phyloP scores from a whole-genome alignment of 768 basidiomycete genomes.

The Strobilomyces echinocephalus region DNA sequence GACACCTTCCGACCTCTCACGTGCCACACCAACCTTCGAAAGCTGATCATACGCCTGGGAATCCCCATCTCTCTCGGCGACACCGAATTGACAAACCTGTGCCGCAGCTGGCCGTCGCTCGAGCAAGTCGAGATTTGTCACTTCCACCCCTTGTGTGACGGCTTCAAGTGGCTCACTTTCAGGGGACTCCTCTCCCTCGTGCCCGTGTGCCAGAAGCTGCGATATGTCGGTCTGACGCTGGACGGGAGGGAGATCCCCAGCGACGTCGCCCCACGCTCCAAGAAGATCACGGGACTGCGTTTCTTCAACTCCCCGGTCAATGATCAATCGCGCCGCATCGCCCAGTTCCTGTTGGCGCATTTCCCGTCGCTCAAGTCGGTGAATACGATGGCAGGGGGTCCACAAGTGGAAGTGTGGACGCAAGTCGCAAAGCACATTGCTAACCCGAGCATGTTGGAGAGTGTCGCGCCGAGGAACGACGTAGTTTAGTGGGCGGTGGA shows the following conservation, averaged over 20 bases:
- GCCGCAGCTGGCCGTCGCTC: not conserved
- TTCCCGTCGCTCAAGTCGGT: not conserved
- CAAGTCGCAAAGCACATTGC: not conserved
- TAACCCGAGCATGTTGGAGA: not conserved
- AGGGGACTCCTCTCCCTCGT: not conserved
- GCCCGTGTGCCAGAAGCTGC: not conserved
- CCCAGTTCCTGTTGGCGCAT: no score
- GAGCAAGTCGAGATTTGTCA: not conserved
- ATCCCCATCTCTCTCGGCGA: not conserved
- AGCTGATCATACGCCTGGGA: not conserved
- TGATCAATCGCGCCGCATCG: no score
- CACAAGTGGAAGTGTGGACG: not conserved
- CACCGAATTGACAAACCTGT: not conserved
- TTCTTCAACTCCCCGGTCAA: not conserved
- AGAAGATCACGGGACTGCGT: not conserved
- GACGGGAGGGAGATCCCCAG: not conserved
- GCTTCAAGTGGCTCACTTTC: not conserved
- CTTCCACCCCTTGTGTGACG: not conserved
- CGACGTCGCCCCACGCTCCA: not conserved
- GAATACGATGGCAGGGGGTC: no score
- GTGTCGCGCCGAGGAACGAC: not conserved
- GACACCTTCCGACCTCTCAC: not conserved
- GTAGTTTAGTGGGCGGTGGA: no score
- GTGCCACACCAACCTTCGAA: not conserved
- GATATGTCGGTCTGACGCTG: not conserved